A percentile compares a stretch with the other conserved stretches of the same genome.
phyloP scores from a whole-genome alignment of 257 asterid species.

The Petrea volubilis region DNA sequence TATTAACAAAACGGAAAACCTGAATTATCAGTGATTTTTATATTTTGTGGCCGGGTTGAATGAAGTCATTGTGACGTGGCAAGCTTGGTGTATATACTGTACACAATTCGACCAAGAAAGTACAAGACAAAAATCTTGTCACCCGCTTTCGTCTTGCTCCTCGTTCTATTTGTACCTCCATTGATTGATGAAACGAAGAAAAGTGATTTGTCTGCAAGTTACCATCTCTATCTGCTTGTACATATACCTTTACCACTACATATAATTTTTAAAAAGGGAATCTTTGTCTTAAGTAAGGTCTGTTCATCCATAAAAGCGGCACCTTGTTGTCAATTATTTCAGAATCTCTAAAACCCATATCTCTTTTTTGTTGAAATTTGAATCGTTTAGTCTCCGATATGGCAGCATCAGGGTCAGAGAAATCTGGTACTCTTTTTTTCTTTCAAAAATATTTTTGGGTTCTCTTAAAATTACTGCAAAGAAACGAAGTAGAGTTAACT shows the following conservation, averaged over 20 bases:
- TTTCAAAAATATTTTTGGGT: neutral
- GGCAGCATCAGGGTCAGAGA: constrained; percentile 51
- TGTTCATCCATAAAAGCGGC: constrained; percentile 18
- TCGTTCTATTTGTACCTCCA: neutral
- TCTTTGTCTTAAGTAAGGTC: neutral
- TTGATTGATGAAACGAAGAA: neutral
- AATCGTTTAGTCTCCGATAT: constrained; percentile 23
- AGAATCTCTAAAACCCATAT: constrained; percentile 2
- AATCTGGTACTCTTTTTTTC: constrained; percentile 35
- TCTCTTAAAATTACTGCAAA: neutral
- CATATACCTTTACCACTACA: neutral
- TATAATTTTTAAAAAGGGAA: neutral
- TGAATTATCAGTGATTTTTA: no score
- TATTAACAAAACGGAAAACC: no score
- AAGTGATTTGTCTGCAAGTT: neutral
- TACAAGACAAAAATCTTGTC: neutral
- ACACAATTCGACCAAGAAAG: neutral
- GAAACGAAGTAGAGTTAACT: neutral
- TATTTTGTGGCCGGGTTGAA: no score
- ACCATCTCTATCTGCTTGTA: constrained; percentile 4
- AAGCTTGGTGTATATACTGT: neutral
- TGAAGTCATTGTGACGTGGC: no score
- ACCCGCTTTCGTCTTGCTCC: constrained; percentile 10
- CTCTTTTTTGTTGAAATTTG: neutral
- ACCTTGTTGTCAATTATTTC: neutral